These are phyloP conservation scores for Botryotinia narcissicola DNA, from an alignment of 2,329 filamentous ascomycete species.

Conservation along the genomic window DNA sequence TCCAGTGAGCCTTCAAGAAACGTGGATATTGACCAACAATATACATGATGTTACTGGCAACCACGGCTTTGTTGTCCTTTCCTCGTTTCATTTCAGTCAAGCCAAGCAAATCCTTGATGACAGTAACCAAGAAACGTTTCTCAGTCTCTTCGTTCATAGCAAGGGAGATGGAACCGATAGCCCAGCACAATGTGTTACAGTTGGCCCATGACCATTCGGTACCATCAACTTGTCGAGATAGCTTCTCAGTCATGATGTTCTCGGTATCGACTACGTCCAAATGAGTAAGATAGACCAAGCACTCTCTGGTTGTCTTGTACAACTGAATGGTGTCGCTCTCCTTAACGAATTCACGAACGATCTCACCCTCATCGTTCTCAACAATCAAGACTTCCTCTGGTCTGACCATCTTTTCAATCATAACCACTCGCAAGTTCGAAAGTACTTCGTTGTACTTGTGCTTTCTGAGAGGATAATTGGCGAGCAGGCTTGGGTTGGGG, in stretches of 20 bases:
- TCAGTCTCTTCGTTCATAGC: constrained; percentile 99
- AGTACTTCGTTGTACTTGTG: constrained; percentile 96
- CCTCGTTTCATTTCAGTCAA: constrained; percentile 99
- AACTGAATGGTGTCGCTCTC: constrained; percentile 98
- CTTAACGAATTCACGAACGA: constrained; percentile 98
- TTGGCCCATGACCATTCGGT: constrained; percentile 99
- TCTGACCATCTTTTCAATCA: constrained; percentile 99
- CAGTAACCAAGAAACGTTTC: constrained; percentile 96
- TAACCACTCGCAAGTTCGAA: constrained; percentile 90
- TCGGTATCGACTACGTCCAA: constrained; percentile 96
- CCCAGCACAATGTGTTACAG: constrained; percentile 99
- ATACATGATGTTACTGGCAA: constrained; percentile 99
- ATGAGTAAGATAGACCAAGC: constrained; percentile 94
- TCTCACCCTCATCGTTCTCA: constrained; percentile 99
- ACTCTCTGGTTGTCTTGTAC: constrained; percentile 98
- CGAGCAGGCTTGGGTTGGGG: constrained; percentile 78
- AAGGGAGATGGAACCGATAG: constrained; percentile 95
- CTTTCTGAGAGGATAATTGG: constrained; percentile 90
- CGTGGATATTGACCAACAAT: constrained; percentile 98
- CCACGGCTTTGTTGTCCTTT: constrained; percentile 99
- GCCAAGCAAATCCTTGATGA: constrained; percentile 96
- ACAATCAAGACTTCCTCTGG: constrained; percentile 98
- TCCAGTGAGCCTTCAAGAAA: constrained; percentile 99
- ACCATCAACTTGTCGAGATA: constrained; percentile 91
- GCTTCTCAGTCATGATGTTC: constrained; percentile 98